These are phyloP conservation scores for Eurotiales sp. DNA, from an alignment of 2,329 filamentous ascomycete species.

Conservation along the genomic window DNA sequence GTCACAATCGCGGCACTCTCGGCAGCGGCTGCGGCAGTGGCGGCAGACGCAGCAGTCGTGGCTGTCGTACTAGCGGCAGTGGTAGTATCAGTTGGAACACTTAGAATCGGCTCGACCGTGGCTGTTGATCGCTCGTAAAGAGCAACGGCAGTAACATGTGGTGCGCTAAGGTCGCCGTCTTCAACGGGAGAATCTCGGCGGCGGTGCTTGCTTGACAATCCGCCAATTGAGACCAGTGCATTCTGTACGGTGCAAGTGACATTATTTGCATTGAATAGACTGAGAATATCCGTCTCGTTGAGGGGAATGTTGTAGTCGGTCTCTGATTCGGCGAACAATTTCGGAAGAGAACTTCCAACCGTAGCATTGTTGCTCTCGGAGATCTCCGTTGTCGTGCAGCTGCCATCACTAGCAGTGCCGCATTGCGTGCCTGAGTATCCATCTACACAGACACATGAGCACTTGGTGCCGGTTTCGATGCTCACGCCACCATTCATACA, in stretches of 20 bases:
- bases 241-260: conserved; percentile 84
- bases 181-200: conserved; percentile 8
- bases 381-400: conserved; percentile 52
- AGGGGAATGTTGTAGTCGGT: conserved; percentile 73
- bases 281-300: conserved; percentile 64
- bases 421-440: conserved; percentile 72
- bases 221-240: conserved; percentile 79
- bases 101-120: conserved; percentile 10
- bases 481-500: conserved; percentile 81
- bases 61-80: too few species aligned
- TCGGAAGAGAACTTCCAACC: conserved; percentile 72
- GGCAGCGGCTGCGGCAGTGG: not conserved
- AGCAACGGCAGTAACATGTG: not conserved
- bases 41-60: too few species aligned
- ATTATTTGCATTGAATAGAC: conserved; percentile 69
- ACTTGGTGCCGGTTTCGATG: conserved; percentile 58
- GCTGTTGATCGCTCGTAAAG: not conserved
- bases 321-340: conserved; percentile 63
- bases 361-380: conserved; percentile 63
- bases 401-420: conserved; percentile 45
- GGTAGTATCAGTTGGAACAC: conserved; percentile 4
- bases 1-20: not conserved
- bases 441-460: conserved; percentile 84
- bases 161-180: not conserved
- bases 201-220: conserved; percentile 36